Evolutionary conservation across 257 asterid genomes (phyloP).

Genomic region (Misopates orontium): DNA sequence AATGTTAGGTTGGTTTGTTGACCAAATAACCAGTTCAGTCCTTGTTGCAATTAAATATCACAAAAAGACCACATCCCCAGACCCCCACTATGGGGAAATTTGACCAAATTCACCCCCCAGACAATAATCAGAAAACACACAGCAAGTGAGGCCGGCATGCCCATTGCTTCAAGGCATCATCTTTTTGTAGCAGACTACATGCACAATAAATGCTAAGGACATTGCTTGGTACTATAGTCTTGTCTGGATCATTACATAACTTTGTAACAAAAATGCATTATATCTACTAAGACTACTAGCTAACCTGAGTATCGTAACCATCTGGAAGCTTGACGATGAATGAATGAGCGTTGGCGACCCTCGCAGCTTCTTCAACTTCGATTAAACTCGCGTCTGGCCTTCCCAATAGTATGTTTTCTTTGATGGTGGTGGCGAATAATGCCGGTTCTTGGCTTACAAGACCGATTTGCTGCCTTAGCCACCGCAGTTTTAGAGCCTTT

Average conservation of each 20-base stretch:
- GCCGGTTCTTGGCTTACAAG: constrained; percentile 96
- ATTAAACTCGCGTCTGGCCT: constrained; percentile 52
- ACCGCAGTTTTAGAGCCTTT: constrained; percentile 61
- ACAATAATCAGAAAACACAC: constrained; percentile 31
- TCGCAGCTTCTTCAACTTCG: constrained; percentile 74
- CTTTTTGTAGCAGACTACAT: constrained; percentile 19
- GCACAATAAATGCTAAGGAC: constrained; percentile 26
- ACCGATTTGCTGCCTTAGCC: constrained; percentile 87
- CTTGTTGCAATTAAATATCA: constrained; percentile 32
- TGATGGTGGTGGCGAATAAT: constrained; percentile 76
- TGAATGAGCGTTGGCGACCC: constrained; percentile 84
- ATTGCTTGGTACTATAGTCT: not conserved
- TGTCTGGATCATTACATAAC: constrained; percentile 5
- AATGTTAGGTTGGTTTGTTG: constrained; percentile 47
- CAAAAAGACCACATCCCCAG: constrained; percentile 22
- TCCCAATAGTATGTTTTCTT: constrained; percentile 79
- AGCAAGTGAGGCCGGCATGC: constrained; percentile 22
- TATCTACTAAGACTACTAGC: constrained; percentile 8
- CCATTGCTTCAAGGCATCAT: constrained; percentile 33
- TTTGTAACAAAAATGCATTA: not conserved
- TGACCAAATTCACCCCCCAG: constrained; percentile 27
- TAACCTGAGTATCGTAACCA: constrained; percentile 67
- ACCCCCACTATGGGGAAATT: constrained; percentile 18
- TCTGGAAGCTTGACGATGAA: constrained; percentile 66
- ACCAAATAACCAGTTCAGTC: constrained; percentile 40